Evolutionary conservation across 139 green algal species (phyloP).

Genomic region (Tetradesmus lagerheimii): DNA sequence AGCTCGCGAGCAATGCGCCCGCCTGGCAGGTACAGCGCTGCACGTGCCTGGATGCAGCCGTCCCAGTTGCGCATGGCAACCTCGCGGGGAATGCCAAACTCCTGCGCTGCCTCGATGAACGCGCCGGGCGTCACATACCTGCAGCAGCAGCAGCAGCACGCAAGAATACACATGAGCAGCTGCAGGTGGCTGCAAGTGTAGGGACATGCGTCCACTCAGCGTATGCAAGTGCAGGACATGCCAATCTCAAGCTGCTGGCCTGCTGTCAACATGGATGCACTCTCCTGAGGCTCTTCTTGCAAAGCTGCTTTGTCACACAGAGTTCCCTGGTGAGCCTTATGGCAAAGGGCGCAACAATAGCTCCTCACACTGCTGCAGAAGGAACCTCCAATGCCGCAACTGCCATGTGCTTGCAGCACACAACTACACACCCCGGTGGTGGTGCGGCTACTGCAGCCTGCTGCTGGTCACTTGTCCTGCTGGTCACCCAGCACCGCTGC

Average conservation of each 20-base stretch:
- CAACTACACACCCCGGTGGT: too few relatives aligned
- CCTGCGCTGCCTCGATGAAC: conserved; percentile 82
- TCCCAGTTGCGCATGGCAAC: conserved; percentile 50
- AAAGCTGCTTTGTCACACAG: not conserved
- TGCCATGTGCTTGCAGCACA: too few relatives aligned
- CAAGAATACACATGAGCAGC: not conserved
- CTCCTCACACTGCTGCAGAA: not conserved
- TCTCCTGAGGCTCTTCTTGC: too few relatives aligned
- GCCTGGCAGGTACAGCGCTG: conserved; percentile 85
- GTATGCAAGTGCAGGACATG: not conserved
- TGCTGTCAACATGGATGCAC: too few relatives aligned
- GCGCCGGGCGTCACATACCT: conserved; percentile 91
- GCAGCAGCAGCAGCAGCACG: conserved; percentile 20
- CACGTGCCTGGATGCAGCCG: conserved; percentile 62
- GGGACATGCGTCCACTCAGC: too few relatives aligned
- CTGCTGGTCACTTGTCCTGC: not conserved
- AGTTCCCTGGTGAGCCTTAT: not conserved
- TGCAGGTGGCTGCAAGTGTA: not conserved
- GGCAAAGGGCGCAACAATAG: too few relatives aligned
- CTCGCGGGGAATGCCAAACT: conserved; percentile 52
- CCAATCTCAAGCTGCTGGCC: too few relatives aligned
- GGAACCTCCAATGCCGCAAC: too few relatives aligned
- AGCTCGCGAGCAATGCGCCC: conserved; percentile 86
- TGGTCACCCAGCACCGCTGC: not conserved
- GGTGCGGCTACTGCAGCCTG: not conserved